Evolutionary conservation across 148 eudicot species (phyloP).

Genomic region (Salicornia ramosissima): DNA sequence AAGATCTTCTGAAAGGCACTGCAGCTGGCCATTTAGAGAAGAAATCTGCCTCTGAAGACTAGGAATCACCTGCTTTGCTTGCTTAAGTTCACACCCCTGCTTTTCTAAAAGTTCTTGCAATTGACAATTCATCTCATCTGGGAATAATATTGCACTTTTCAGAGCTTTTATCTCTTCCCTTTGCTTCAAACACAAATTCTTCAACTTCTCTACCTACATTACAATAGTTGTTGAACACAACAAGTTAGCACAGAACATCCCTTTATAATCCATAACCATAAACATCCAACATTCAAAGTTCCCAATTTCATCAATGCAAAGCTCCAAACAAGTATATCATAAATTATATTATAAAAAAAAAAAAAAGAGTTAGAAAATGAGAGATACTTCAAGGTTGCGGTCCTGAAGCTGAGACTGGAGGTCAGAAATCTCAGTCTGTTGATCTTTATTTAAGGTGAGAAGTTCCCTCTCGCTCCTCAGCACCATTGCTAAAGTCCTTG

Average conservation of each 20-base stretch:
- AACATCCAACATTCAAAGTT: too few relatives aligned
- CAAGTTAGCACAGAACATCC: too few relatives aligned
- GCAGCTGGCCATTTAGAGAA: conserved; percentile 83
- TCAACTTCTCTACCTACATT: conserved; percentile 71
- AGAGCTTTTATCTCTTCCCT: conserved; percentile 85
- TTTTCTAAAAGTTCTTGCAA: conserved; percentile 52
- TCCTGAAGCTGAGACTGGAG: conserved; percentile 49
- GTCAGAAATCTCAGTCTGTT: conserved; percentile 46
- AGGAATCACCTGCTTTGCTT: conserved; percentile 76
- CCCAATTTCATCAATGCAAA: background rate
- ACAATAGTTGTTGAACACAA: too few relatives aligned
- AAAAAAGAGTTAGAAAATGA: background rate
- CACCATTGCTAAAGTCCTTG: conserved; percentile 84
- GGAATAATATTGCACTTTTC: conserved; percentile 74
- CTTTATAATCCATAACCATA: too few relatives aligned
- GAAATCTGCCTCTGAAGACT: conserved; percentile 74
- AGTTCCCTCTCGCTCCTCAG: conserved; percentile 90
- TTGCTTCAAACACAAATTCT: conserved; percentile 90
- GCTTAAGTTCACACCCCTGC: conserved; percentile 74
- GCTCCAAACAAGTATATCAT: background rate
- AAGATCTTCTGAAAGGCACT: conserved; percentile 71
- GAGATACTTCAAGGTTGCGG: conserved; percentile 56
- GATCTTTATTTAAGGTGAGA: conserved; percentile 55
- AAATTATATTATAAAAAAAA: too few relatives aligned
- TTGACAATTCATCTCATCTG: conserved; percentile 67